phyloP scores from a whole-genome alignment of 345 rosid species.

The Brassica carinata region DNA sequence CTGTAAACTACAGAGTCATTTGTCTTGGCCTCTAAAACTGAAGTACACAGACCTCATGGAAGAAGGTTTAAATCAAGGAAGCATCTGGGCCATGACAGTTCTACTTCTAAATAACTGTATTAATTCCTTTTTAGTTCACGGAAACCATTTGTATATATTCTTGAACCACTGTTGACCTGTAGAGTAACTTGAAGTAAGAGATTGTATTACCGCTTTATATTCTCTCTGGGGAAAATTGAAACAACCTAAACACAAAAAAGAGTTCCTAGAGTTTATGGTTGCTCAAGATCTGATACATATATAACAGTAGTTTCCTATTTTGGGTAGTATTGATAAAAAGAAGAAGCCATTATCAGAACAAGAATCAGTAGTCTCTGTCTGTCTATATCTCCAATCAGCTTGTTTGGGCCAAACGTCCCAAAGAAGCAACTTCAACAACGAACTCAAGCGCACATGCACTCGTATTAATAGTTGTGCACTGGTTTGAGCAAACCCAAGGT shows the following conservation, averaged over 20 bases:
- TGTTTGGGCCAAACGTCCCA: conserved; percentile 35
- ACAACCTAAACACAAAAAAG: conserved; percentile 17
- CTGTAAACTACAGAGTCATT: conserved; percentile 3
- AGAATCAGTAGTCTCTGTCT: conserved; percentile 34
- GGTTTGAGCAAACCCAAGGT: conserved; percentile 24
- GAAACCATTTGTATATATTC: conserved; percentile 9
- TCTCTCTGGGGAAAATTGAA: conserved; percentile 15
- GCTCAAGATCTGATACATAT: conserved; percentile 22
- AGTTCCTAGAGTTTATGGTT: conserved; percentile 21
- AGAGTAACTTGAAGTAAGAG: conserved; percentile 26
- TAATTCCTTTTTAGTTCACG: background rate
- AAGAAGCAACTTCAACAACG: conserved; percentile 28
- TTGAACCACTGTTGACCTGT: conserved; percentile 14
- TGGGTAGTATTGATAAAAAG: conserved; percentile 8
- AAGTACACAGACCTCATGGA: conserved; percentile 16
- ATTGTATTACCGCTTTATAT: conserved; percentile 15
- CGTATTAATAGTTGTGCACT: conserved; percentile 11
- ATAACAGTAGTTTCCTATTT: conserved; percentile 19
- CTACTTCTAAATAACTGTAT: conserved; percentile 15
- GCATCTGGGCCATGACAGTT: conserved; percentile 6
- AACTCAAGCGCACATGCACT: conserved; percentile 19
- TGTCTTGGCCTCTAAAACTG: conserved; percentile 2
- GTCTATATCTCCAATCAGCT: conserved; percentile 30
- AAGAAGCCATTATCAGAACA: conserved; percentile 31
- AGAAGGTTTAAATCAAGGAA: conserved; percentile 13